phyloP scores from a whole-genome alignment of 2,329 filamentous ascomycete species.

The Metarhizium rileyi region DNA sequence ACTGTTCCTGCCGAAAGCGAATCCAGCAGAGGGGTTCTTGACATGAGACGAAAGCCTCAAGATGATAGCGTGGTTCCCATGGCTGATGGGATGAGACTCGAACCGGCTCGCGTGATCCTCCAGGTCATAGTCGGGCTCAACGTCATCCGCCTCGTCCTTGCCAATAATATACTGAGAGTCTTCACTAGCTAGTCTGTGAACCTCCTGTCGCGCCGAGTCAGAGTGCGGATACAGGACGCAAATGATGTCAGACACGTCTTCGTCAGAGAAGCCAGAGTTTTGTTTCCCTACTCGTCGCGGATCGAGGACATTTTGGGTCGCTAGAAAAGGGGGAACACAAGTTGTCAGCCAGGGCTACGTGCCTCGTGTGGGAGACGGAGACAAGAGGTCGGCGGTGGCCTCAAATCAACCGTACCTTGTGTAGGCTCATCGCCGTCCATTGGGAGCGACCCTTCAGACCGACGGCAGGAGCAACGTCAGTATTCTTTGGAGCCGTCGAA shows the following conservation, averaged over 20 bases:
- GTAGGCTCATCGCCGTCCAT: conserved; percentile 36
- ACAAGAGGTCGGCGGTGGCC: no score
- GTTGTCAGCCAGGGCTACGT: not conserved
- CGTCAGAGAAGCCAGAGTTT: conserved; percentile 71
- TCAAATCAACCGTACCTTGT: conserved; percentile 23
- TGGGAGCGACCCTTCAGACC: conserved; percentile 20
- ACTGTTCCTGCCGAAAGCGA: conserved; percentile 74
- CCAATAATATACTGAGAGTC: conserved; percentile 40
- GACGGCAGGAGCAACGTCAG: not conserved
- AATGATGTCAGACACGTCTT: conserved; percentile 80
- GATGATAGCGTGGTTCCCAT: conserved; percentile 60
- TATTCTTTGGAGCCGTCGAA: not conserved
- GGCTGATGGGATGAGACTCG: conserved; percentile 31
- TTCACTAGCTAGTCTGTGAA: conserved; percentile 41
- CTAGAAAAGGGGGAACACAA: conserved; percentile 4
- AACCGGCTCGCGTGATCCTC: conserved; percentile 43
- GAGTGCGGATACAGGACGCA: conserved; percentile 80
- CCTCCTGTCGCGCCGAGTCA: conserved; percentile 59
- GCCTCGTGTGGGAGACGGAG: not conserved
- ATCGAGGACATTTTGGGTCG: conserved; percentile 49
- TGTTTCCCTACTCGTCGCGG: conserved; percentile 69
- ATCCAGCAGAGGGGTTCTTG: conserved; percentile 62
- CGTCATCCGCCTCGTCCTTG: conserved; percentile 37
- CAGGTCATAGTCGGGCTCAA: conserved; percentile 39
- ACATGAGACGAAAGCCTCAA: conserved; percentile 67